Evolutionary conservation across 371 early-diverging fungal species (phyloP), one percentile per base, ranked within the genome.

Genomic region (Zopfochytrium polystomum): DNA sequence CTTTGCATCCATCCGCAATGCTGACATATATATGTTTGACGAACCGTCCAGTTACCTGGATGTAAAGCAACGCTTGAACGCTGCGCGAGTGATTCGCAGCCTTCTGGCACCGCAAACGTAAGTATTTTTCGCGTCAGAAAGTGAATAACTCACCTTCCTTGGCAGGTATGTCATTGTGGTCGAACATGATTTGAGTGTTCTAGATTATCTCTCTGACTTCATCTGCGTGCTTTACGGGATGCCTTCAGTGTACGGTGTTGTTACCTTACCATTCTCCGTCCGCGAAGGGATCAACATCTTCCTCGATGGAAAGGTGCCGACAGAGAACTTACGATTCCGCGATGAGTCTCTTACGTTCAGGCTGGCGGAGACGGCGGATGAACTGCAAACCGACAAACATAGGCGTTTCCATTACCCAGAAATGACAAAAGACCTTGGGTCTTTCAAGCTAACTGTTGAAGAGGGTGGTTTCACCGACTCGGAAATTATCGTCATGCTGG

Each of bases 251-350:
- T 99, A 99, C 78, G 99, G 99, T 77, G 99, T 99, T 32, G 99
- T 99, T 23, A 98, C 99, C 4, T 83, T 97, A 58, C 99, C 99
- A 31, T 98, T 91, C 84, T 85, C 88, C 51, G 99, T 99, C 38
- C 92, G 99, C 77, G 95, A 97, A 82, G 99, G 98, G 46, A 99
- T 99, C 85, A 99, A 99, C 79, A 92, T 99, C 61, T 99, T 99
- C 88, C 81, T 99, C 73, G 98, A 96, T 65, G 99, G 99, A 70
- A 89, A 85, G 77, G 88, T 99, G 44, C 99, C 99, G 62, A 98
- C 99, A 18, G 99, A 99, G 75, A 99, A 99, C 85, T 86, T 99
- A 88, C 91, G 98, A 72, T 99, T 99, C 92, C 93, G 99, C 84
- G 85, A 93, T 55, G 96, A 96, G 74, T 89, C 90, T 33, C 85